phyloP scores from a whole-genome alignment of 345 rosid species.

The Gossypium australe region DNA sequence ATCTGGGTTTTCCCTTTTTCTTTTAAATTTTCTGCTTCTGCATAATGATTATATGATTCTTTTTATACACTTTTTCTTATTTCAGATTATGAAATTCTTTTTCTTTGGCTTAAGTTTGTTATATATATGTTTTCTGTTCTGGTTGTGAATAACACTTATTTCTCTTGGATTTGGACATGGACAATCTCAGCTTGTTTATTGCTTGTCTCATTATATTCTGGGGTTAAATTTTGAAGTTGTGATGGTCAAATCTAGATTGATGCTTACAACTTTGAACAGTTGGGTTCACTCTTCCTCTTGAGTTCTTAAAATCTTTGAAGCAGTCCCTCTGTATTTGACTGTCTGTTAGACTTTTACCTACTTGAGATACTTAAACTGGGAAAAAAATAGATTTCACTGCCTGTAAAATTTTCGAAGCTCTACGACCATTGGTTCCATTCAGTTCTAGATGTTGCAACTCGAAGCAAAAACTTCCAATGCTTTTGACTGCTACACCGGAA shows the following conservation, averaged over 20 bases:
- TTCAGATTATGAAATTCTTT: neutral
- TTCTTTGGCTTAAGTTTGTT: neutral
- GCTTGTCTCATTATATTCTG: neutral
- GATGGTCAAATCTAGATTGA: slow-evolving; percentile 2
- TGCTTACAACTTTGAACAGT: neutral
- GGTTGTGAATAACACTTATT: neutral
- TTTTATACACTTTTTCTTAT: neutral
- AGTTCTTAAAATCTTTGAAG: neutral
- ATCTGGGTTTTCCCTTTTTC: neutral
- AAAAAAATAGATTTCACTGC: neutral
- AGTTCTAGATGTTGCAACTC: neutral
- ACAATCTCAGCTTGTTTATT: neutral
- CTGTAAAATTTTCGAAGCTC: neutral
- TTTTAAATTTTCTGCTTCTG: neutral
- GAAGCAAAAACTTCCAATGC: neutral
- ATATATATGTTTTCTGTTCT: no score
- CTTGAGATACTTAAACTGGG: neutral
- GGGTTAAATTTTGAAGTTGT: neutral
- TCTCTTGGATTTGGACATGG: neutral
- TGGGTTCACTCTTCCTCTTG: neutral
- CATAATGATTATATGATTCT: neutral
- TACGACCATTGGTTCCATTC: neutral
- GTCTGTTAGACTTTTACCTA: neutral
- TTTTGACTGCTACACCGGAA: neutral
- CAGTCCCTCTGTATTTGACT: neutral